Conservation (phyloP, 768 basidiomycete species). For the Psilocybe subaeruginosa region DNA sequence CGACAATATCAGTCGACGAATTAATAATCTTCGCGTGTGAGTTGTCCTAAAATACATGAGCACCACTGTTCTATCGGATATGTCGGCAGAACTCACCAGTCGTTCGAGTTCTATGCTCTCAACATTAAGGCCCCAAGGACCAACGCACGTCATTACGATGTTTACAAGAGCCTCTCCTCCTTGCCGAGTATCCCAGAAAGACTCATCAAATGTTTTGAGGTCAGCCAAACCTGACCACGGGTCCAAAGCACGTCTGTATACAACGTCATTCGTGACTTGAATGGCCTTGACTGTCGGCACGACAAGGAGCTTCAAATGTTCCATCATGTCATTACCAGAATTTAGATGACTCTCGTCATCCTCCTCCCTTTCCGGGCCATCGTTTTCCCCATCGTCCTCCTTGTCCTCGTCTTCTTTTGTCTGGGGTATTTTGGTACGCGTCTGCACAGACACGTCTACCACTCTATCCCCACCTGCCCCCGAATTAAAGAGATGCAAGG, state of each 20-base stretch:
- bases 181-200: constrained; percentile 52
- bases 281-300: constrained; percentile 73
- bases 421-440: constrained; percentile 36
- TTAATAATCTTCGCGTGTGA: constrained; percentile 49
- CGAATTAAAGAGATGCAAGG: constrained; percentile 60
- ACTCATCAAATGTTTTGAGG: constrained; percentile 52
- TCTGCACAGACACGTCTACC: constrained; percentile 82
- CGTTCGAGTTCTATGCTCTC: constrained; percentile 48
- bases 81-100: constrained; percentile 39
- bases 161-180: constrained; percentile 62
- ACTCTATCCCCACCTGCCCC: constrained; percentile 72
- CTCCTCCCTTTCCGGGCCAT: constrained; percentile 10
- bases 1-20: constrained; percentile 51
- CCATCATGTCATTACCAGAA: constrained; percentile 43
- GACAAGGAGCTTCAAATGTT: constrained; percentile 66
- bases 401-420: constrained; percentile 21
- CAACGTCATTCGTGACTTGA: constrained; percentile 50
- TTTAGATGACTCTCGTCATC: constrained; percentile 28
- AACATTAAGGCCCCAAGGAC: constrained; percentile 60
- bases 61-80: not conserved
- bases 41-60: constrained; percentile 38
- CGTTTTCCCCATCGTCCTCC: constrained; percentile 18
- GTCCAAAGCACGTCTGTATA: constrained; percentile 49
- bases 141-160: constrained; percentile 52
- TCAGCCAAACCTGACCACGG: constrained; percentile 53